Percentiles rank a stretch among this genome's conserved stretches.
These are phyloP conservation scores for Morella rubra DNA, from an alignment of 306 rosid genomes.

Conservation along the genomic window DNA sequence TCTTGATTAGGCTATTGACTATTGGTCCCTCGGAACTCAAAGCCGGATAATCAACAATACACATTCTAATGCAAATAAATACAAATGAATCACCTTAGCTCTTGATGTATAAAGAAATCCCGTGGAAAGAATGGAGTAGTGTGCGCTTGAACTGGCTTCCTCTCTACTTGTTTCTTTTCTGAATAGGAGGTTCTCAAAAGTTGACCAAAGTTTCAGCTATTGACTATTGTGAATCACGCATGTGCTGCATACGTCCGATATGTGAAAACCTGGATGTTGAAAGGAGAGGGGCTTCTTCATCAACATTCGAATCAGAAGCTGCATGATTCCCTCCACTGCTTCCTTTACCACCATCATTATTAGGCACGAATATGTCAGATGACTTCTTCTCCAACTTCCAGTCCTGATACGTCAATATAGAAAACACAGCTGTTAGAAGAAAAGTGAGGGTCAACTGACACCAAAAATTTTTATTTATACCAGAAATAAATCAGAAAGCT, in stretches of 20 bases:
- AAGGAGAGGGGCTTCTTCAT: conserved; percentile 76
- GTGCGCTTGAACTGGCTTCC: conserved; percentile 28
- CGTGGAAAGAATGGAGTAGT: conserved; percentile 41
- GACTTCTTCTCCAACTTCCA: conserved; percentile 89
- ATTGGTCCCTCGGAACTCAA: background rate
- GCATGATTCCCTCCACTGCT: conserved; percentile 45
- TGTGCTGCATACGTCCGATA: conserved; percentile 58
- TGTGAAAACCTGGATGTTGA: conserved; percentile 75
- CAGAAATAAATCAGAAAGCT: background rate
- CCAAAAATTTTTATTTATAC: background rate
- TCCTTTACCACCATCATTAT: conserved; percentile 30
- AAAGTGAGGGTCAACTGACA: background rate
- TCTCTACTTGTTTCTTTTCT: conserved; percentile 27
- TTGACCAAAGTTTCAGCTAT: too few relatives aligned
- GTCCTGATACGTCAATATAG: conserved; percentile 49
- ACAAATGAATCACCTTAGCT: conserved; percentile 31
- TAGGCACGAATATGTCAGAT: conserved; percentile 59
- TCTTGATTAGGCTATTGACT: conserved; percentile 18
- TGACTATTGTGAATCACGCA: conserved; percentile 34
- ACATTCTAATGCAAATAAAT: conserved; percentile 25
- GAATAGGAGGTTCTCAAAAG: conserved; percentile 8
- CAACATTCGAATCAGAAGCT: conserved; percentile 40
- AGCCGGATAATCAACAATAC: conserved; percentile 19
- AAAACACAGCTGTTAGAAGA: background rate
- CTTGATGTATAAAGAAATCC: conserved; percentile 23